A percentile compares a stretch with the other conserved stretches of the same genome.
Evolutionary conservation across 169 alveolate species (phyloP).

Genomic region (Plasmodium billcollinsi): DNA sequence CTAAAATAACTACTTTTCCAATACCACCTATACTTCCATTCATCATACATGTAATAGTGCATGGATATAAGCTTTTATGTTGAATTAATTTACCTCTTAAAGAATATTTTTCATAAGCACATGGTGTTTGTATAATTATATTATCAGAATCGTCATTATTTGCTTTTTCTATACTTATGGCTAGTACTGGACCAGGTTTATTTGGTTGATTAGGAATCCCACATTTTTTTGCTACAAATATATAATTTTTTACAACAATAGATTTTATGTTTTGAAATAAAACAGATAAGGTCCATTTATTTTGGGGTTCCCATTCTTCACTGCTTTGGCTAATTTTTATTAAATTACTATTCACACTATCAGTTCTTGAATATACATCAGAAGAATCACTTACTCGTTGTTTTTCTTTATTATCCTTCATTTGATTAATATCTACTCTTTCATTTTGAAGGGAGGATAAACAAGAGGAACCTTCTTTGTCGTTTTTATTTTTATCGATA

Average conservation of each 20-base stretch:
- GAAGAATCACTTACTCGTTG: slow-evolving; percentile 1
- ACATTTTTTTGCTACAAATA: slow-evolving; percentile 67
- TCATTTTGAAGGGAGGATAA: neutral
- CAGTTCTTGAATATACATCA: slow-evolving; percentile 13
- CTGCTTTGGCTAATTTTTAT: slow-evolving; percentile 47
- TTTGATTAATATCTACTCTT: neutral
- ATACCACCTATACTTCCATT: slow-evolving; percentile 86
- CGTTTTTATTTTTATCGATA: neutral
- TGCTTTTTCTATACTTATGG: slow-evolving; percentile 55
- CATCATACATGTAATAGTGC: slow-evolving; percentile 82
- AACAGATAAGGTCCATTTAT: slow-evolving; percentile 71
- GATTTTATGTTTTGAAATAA: slow-evolving; percentile 68
- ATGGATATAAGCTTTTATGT: slow-evolving; percentile 82
- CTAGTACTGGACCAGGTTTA: slow-evolving; percentile 76
- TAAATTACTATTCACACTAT: slow-evolving; percentile 42
- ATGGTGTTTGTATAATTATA: slow-evolving; percentile 68
- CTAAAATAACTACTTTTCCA: slow-evolving; percentile 82
- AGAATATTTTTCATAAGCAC: slow-evolving; percentile 72
- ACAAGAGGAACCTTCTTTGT: neutral
- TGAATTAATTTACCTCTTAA: slow-evolving; percentile 78
- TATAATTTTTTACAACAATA: slow-evolving; percentile 45
- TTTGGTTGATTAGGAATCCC: slow-evolving; percentile 75
- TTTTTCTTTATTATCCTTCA: neutral
- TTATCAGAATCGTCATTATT: slow-evolving; percentile 19
- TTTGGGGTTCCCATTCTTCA: slow-evolving; percentile 64